These are phyloP conservation scores for Penicillium sp. DNA, from an alignment of 2,329 filamentous ascomycete genomes.

Conservation along the genomic window DNA sequence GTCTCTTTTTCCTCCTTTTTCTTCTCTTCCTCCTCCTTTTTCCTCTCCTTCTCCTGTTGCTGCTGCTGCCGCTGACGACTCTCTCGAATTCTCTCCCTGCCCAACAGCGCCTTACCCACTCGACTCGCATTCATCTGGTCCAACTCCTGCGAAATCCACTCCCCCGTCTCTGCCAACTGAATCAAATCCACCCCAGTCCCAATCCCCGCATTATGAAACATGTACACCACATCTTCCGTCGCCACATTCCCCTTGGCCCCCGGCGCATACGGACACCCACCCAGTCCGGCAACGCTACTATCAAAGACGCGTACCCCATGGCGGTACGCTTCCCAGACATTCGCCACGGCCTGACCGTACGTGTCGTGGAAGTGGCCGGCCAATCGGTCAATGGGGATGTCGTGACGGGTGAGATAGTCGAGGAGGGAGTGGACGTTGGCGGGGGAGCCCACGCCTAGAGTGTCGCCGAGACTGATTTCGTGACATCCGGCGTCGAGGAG, in stretches of 20 bases:
- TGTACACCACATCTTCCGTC: conserved; percentile 78
- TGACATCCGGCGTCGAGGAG: conserved; percentile 82
- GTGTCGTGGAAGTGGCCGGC: conserved; percentile 88
- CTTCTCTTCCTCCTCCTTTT: too few species aligned
- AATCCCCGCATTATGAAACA: conserved; percentile 56
- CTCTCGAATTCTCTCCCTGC: neutral
- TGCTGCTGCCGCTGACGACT: neutral
- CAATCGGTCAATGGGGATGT: conserved; percentile 62
- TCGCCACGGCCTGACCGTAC: conserved; percentile 78
- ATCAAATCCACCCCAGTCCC: conserved; percentile 63
- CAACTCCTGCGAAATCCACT: conserved; percentile 59
- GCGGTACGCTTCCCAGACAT: conserved; percentile 69
- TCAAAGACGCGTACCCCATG: conserved; percentile 76
- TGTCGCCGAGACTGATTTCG: conserved; percentile 85
- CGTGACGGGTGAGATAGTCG: conserved; percentile 33
- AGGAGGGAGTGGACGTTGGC: conserved; percentile 29
- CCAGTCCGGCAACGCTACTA: conserved; percentile 70
- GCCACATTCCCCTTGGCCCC: conserved; percentile 82
- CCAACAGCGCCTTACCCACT: conserved; percentile 16
- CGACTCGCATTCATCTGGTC: conserved; percentile 19
- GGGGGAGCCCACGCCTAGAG: conserved; percentile 77
- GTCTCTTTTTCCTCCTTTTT: too few species aligned
- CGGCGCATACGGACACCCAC: conserved; percentile 78
- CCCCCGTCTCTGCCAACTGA: conserved; percentile 60
- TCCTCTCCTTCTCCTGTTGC: too few species aligned